Evolutionary conservation across 2,329 filamentous ascomycete species (phyloP).

Genomic region (Penicillium sp.): DNA sequence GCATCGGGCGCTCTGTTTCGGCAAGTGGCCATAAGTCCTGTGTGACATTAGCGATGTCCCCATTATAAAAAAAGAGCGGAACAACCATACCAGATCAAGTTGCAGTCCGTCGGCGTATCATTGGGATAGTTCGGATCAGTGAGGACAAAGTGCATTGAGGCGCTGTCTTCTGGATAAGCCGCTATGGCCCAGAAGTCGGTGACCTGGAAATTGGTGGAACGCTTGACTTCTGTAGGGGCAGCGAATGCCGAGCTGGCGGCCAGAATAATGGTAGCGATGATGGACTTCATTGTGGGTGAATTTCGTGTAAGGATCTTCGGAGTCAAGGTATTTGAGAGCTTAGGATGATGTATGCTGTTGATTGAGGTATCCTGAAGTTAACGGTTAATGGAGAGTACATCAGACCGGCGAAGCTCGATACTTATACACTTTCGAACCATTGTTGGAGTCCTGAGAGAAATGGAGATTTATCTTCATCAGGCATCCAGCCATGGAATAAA

Average conservation of each 20-base stretch:
- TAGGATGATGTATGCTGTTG: not conserved
- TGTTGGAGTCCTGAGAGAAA: too few relatives aligned
- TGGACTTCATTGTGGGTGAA: slow-evolving; percentile 27
- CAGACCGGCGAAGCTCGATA: not conserved
- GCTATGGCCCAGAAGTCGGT: slow-evolving; percentile 25
- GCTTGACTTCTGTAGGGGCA: slow-evolving; percentile 16
- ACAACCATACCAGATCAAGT: slow-evolving; percentile 31
- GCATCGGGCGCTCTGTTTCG: slow-evolving; percentile 31
- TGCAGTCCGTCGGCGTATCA: slow-evolving; percentile 35
- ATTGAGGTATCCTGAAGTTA: not conserved
- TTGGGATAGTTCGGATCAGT: slow-evolving; percentile 34
- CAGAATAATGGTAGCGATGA: slow-evolving; percentile 22
- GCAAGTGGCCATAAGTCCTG: slow-evolving; percentile 26
- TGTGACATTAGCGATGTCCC: not conserved
- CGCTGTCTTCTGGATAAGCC: not conserved
- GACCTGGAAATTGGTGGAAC: slow-evolving; percentile 21
- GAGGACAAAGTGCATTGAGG: slow-evolving; percentile 31
- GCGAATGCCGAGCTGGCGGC: slow-evolving; percentile 27
- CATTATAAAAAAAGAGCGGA: too few relatives aligned
- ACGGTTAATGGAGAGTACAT: not conserved
- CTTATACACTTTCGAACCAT: not conserved
- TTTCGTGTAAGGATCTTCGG: not conserved
- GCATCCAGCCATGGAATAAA: not conserved
- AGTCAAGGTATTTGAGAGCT: not conserved
- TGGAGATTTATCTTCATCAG: not conserved